phyloP scores from a whole-genome alignment of 345 rosid genomes.

The Murraya koenigii region DNA sequence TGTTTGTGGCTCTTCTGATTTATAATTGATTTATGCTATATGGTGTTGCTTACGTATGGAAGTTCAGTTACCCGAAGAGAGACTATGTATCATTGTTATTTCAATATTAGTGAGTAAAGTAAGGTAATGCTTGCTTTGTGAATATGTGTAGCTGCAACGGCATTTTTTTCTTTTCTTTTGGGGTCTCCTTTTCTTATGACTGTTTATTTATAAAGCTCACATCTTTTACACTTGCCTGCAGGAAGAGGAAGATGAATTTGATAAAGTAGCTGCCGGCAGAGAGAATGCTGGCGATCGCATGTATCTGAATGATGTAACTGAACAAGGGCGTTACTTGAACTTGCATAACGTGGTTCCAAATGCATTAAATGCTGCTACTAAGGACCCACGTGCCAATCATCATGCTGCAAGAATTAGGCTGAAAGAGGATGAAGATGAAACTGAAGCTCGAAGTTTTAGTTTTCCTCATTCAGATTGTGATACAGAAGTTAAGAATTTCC shows the following conservation, averaged over 20 bases:
- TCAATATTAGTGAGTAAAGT: background rate
- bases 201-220: background rate
- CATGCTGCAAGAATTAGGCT: constrained; percentile 70
- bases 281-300: constrained; percentile 46
- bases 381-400: constrained; percentile 73
- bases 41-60: background rate
- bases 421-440: constrained; percentile 68
- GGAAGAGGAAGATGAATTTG: constrained; percentile 91
- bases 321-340: constrained; percentile 39
- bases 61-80: background rate
- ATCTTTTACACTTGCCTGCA: constrained; percentile 18
- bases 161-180: background rate
- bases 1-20: background rate
- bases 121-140: background rate
- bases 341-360: constrained; percentile 34
- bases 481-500: constrained; percentile 20
- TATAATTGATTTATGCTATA: background rate
- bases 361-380: constrained; percentile 21
- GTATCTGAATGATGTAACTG: constrained; percentile 43
- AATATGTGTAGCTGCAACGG: background rate
- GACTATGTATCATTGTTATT: background rate
- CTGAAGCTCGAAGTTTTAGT: constrained; percentile 39
- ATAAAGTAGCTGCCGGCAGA: constrained; percentile 69
- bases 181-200: background rate
- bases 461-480: constrained; percentile 22